phyloP scores from a whole-genome alignment of 306 rosid genomes.

The Vicia faba region DNA sequence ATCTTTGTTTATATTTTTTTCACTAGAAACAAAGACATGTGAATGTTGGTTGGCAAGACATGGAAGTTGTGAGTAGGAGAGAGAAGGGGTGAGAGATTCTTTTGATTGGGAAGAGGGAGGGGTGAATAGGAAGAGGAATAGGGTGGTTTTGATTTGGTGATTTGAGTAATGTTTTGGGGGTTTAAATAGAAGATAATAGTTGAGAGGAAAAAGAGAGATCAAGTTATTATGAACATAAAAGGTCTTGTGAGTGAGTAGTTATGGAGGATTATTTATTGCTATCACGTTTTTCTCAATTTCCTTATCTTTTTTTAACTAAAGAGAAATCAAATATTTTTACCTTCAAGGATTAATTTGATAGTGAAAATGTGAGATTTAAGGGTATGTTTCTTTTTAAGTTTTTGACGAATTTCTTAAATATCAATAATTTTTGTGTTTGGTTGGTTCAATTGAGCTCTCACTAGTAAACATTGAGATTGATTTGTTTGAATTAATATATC shows the following conservation, averaged over 20 bases:
- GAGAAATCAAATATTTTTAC: neutral
- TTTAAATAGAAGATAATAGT: slow-evolving; percentile 35
- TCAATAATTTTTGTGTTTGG: too few species aligned
- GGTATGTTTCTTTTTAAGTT: too few species aligned
- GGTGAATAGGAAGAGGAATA: slow-evolving; percentile 17
- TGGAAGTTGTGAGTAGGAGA: slow-evolving; percentile 65
- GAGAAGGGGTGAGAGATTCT: slow-evolving; percentile 54
- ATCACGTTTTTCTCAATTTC: slow-evolving; percentile 32
- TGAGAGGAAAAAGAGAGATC: slow-evolving; percentile 26
- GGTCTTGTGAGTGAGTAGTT: slow-evolving; percentile 9
- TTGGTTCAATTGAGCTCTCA: too few species aligned
- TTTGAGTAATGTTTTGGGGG: neutral
- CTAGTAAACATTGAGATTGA: too few species aligned
- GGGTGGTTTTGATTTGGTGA: neutral
- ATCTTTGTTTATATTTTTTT: slow-evolving; percentile 46
- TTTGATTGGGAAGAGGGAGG: slow-evolving; percentile 23
- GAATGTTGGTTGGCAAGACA: slow-evolving; percentile 74
- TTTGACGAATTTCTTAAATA: too few species aligned
- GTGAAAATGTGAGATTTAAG: too few species aligned
- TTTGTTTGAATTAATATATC: too few species aligned
- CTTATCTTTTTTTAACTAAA: slow-evolving; percentile 11
- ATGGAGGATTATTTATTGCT: slow-evolving; percentile 7
- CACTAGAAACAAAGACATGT: slow-evolving; percentile 82
- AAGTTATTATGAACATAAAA: neutral
- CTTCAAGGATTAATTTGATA: too few species aligned